Conservation (phyloP, 345 rosid genomes). For the Camelina neglecta region DNA sequence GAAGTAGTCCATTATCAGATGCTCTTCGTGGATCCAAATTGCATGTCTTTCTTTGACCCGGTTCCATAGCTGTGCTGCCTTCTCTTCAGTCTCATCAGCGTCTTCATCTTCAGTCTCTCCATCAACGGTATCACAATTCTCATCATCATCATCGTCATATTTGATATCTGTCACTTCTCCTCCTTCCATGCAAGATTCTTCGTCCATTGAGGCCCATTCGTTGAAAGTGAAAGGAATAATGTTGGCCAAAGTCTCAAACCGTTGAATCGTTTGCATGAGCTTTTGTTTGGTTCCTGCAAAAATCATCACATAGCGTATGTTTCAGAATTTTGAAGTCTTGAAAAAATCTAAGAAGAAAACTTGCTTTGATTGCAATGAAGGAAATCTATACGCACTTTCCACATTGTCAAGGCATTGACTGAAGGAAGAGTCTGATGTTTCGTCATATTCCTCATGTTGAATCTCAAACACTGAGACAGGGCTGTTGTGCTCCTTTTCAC, state of each 20-base stretch:
- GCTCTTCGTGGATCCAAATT: conserved; percentile 40
- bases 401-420: conserved; percentile 49
- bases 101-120: conserved; percentile 41
- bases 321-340: conserved; percentile 2
- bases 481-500: conserved; percentile 51
- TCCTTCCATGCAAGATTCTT: conserved; percentile 38
- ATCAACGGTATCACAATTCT: not conserved
- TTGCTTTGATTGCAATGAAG: conserved; percentile 29
- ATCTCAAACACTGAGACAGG: conserved; percentile 61
- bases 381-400: conserved; percentile 47
- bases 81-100: conserved; percentile 46
- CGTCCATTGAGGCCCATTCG: conserved; percentile 48
- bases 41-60: conserved; percentile 47
- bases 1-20: conserved; percentile 58
- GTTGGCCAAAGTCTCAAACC: conserved; percentile 47
- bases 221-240: conserved; percentile 44
- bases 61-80: conserved; percentile 50
- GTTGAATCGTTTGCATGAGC: conserved; percentile 47
- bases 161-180: conserved; percentile 21
- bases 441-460: conserved; percentile 52
- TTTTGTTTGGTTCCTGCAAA: conserved; percentile 49
- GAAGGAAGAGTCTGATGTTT: conserved; percentile 46
- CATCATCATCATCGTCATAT: conserved; percentile 37
- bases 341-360: conserved; percentile 7
- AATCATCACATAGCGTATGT: conserved; percentile 17